These are phyloP conservation scores for Metschnikowia hibisci DNA, from an alignment of 805 yeast species.

Conservation along the genomic window DNA sequence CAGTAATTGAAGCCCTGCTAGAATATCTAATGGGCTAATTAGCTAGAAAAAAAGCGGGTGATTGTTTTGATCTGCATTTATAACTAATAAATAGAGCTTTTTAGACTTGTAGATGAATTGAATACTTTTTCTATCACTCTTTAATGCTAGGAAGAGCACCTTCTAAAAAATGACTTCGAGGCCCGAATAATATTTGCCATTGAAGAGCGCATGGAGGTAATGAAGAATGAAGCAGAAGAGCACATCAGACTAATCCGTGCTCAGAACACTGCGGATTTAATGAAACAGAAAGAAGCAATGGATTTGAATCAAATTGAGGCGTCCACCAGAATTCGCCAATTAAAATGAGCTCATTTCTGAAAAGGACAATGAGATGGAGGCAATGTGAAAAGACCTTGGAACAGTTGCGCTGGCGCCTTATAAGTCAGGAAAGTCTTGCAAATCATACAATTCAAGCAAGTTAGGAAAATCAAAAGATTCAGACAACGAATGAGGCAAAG, in stretches of 20 bases:
- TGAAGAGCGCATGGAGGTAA: slow-evolving; percentile 4
- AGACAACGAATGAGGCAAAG: background rate
- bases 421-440: background rate
- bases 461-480: background rate
- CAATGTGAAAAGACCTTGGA: background rate
- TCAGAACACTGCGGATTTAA: background rate
- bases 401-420: background rate
- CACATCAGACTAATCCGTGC: background rate
- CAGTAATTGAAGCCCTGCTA: no score
- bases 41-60: no score
- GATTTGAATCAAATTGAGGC: slow-evolving; percentile 1
- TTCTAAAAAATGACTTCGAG: slow-evolving; percentile 8
- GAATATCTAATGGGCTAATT: no score
- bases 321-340: background rate
- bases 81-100: no score
- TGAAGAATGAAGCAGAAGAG: slow-evolving; percentile 3
- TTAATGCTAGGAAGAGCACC: no score
- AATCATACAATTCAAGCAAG: background rate
- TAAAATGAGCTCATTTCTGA: background rate
- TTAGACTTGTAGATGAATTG: no score
- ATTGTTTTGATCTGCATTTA: no score
- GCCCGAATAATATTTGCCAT: slow-evolving; percentile 7
- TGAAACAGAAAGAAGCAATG: slow-evolving; percentile 1
- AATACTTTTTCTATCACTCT: no score
- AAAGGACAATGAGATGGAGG: slow-evolving; percentile 1